Evolutionary conservation across 2,329 filamentous ascomycete genomes (phyloP), one percentile per base, ranked within the genome.

Genomic region (Trichoderma cornu-damae): DNA sequence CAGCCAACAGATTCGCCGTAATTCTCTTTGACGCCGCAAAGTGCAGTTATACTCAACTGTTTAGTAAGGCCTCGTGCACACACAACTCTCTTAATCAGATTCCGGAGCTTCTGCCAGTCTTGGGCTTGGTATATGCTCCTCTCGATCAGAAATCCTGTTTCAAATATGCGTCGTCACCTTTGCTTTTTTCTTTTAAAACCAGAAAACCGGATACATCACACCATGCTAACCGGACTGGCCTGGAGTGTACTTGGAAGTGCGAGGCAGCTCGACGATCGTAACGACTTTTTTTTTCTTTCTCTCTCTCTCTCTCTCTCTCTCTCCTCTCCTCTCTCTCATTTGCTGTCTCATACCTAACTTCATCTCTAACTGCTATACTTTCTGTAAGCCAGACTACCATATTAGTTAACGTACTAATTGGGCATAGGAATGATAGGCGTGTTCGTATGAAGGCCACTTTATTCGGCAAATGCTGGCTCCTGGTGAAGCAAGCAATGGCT

Each of bases 1-100:
- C 64, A 69, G 62, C 59, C 62, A 60, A 60, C 61, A 64, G 61
- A 66, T 58, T 62, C 63, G 64, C 65, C 68, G 70, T 72, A 68
- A 71, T 68, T 60, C 63, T 57, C 60, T n/a, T 61, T 65, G 59
- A 65, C 62, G 58, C 60, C 22, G 16, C 37, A 28, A 20, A 51
- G 26, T 52, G 47, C 56, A 43, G 18, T 37, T 50, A 24, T 11
- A 11, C 22, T 35, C 34, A 42, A 16, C 44, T 26, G 16, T 44
- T 24, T 24, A 35, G 44, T 42, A 58, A 43, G 40, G 32, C 24
- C 6, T 28, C 32, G 51, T 55, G 52, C 52, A 47, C 52, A 47
- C 52, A 32, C 52, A 47, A 38, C 42, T 18, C 4, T n/a, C 7
- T 16, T 32, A 43, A 18, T 22, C 26, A 20, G 43, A 40, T 42